Percentiles rank a stretch among this genome's conserved stretches.
Conservation (phyloP, 768 basidiomycete species). For the Amanita jacksonii region DNA sequence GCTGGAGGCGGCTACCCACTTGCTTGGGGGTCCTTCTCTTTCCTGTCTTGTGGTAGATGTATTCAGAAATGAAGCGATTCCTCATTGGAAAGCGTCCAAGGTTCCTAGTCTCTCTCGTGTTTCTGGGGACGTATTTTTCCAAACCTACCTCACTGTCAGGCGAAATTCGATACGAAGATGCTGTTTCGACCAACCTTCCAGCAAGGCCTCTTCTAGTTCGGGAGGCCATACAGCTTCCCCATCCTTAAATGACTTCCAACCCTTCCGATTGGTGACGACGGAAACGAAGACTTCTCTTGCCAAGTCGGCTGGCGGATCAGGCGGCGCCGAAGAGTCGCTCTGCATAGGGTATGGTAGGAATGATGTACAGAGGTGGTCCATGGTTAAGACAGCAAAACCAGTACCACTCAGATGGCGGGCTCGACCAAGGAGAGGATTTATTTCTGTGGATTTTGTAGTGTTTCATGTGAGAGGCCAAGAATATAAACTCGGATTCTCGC, state of each 20-base stretch:
- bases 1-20: slow-evolving; percentile 73
- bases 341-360: no score
- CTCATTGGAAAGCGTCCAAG: slow-evolving; percentile 71
- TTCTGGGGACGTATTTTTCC: slow-evolving; percentile 61
- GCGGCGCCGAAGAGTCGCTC: no score
- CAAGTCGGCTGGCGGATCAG: slow-evolving; percentile 10
- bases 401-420: no score
- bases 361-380: no score
- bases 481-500: no score
- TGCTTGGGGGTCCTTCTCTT: slow-evolving; percentile 68
- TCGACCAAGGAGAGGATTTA: no score
- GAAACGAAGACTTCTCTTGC: slow-evolving; percentile 49
- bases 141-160: slow-evolving; percentile 33
- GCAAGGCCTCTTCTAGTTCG: slow-evolving; percentile 64
- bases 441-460: no score
- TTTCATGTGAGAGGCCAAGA: no score
- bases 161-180: not conserved
- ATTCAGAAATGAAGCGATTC: slow-evolving; percentile 74
- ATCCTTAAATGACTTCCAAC: slow-evolving; percentile 66
- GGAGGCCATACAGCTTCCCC: slow-evolving; percentile 76
- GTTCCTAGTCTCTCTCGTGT: slow-evolving; percentile 64
- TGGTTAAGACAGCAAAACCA: no score
- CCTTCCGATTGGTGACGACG: slow-evolving; percentile 60
- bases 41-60: slow-evolving; percentile 61
- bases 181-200: slow-evolving; percentile 46